These are phyloP conservation scores for Phialophora macrospora DNA, from an alignment of 2,329 filamentous ascomycete genomes.

Conservation along the genomic window DNA sequence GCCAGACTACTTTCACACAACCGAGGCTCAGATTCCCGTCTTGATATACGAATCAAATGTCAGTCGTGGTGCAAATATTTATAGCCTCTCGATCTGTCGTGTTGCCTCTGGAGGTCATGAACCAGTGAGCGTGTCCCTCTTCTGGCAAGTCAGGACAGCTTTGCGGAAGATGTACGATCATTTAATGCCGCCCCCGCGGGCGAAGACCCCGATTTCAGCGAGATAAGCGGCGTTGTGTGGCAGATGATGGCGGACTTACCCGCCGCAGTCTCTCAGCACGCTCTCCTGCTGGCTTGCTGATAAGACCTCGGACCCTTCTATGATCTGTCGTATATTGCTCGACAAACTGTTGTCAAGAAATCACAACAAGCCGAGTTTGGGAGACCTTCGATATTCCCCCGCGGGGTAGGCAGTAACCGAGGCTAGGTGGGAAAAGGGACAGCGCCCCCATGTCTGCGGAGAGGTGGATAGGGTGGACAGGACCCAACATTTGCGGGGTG, in stretches of 20 bases:
- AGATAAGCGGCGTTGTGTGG: constrained; percentile 10
- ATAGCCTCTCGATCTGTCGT: background rate
- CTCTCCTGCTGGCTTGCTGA: background rate
- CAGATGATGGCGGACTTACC: constrained; percentile 14
- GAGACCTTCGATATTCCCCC: background rate
- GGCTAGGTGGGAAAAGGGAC: constrained; percentile 21
- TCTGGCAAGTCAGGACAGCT: background rate
- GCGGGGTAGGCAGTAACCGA: constrained; percentile 16
- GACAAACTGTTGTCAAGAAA: background rate
- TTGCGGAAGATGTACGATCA: background rate
- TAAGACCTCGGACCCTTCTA: background rate
- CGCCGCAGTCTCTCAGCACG: constrained; percentile 7
- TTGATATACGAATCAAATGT: background rate
- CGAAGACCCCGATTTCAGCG: background rate
- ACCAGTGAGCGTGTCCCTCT: constrained; percentile 5
- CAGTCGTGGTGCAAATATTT: background rate
- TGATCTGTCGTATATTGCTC: background rate
- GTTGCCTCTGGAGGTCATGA: background rate
- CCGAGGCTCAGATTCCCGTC: background rate
- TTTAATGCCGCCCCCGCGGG: constrained; percentile 28
- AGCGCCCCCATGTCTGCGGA: constrained; percentile 19
- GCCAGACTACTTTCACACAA: background rate
- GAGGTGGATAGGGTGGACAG: background rate
- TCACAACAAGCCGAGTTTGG: background rate
- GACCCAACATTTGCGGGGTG: background rate